Evolutionary conservation across 371 early-diverging fungal genomes (phyloP).

Genomic region (Fennellomyces sp.): DNA sequence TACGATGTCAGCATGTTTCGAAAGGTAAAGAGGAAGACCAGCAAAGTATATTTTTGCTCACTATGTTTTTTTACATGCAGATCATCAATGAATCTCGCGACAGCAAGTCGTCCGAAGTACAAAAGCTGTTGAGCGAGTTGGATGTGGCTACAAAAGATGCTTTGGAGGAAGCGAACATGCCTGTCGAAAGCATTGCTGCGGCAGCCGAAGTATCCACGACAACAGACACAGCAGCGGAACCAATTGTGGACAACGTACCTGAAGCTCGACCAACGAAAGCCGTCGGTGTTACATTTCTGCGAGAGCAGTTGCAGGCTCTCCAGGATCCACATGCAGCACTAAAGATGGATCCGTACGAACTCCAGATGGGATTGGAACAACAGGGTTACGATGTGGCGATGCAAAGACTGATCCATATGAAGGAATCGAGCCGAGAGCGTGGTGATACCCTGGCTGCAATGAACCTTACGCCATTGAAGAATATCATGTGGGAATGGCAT

Average conservation of each 20-base stretch:
- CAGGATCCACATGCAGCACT: conserved; percentile 30
- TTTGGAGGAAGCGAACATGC: neutral
- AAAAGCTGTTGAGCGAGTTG: conserved; percentile 29
- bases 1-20: conserved; percentile 49
- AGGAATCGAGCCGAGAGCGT: conserved; percentile 55
- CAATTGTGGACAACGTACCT: conserved; percentile 22
- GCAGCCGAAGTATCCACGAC: neutral
- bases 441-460: conserved; percentile 57
- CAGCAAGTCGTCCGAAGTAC: conserved; percentile 19
- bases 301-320: conserved; percentile 70
- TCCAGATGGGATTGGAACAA: conserved; percentile 86
- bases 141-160: conserved; percentile 20
- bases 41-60: no score
- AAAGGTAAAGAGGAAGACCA: conserved; percentile 25
- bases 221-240: neutral
- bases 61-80: neutral
- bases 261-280: conserved; percentile 53
- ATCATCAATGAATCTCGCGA: conserved; percentile 19
- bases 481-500: conserved; percentile 80
- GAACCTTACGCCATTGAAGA: conserved; percentile 57
- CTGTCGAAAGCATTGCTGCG: neutral
- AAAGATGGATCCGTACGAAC: conserved; percentile 66
- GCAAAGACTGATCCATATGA: conserved; percentile 67
- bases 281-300: conserved; percentile 79
- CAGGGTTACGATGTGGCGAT: conserved; percentile 81